phyloP scores from a whole-genome alignment of 1,284 basidiomycete genomes.

The Puccinia novopanici region DNA sequence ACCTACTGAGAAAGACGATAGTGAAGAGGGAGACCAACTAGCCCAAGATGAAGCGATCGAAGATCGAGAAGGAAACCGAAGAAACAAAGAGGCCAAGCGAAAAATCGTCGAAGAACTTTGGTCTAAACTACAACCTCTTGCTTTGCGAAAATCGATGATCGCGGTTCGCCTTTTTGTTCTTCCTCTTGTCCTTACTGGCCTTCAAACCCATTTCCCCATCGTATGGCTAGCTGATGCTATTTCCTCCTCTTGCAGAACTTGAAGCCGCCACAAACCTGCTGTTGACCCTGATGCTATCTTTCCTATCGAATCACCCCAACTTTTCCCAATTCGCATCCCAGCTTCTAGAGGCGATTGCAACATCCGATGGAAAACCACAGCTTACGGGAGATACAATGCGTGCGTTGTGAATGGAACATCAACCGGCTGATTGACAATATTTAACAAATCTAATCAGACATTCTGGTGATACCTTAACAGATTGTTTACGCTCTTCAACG shows the following conservation, averaged over 20 bases:
- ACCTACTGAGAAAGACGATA: conserved; percentile 6
- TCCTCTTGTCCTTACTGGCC: neutral
- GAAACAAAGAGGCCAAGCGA: conserved; percentile 33
- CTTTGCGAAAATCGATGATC: conserved; percentile 48
- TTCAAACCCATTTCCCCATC: neutral
- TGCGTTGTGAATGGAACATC: conserved; percentile 7
- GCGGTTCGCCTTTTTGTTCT: conserved; percentile 11
- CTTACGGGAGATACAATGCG: conserved; percentile 49
- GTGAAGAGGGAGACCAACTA: neutral
- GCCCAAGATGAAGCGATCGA: conserved; percentile 9
- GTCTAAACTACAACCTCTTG: conserved; percentile 40
- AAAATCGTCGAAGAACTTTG: conserved; percentile 43
- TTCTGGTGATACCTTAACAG: neutral
- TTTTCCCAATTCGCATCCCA: conserved; percentile 25
- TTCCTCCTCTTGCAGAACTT: conserved; percentile 28
- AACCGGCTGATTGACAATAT: neutral
- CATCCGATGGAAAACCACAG: conserved; percentile 43
- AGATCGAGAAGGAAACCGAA: conserved; percentile 33
- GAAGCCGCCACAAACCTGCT: conserved; percentile 46
- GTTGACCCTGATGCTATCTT: conserved; percentile 40
- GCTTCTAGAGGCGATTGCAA: conserved; percentile 41
- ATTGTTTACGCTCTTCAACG: conserved; percentile 41
- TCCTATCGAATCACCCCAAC: conserved; percentile 15
- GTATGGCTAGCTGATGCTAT: neutral
- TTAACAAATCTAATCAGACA: neutral